Base-by-base conservation (phyloP, 257 asterid genomes). In the Catharanthus roseus region DNA sequence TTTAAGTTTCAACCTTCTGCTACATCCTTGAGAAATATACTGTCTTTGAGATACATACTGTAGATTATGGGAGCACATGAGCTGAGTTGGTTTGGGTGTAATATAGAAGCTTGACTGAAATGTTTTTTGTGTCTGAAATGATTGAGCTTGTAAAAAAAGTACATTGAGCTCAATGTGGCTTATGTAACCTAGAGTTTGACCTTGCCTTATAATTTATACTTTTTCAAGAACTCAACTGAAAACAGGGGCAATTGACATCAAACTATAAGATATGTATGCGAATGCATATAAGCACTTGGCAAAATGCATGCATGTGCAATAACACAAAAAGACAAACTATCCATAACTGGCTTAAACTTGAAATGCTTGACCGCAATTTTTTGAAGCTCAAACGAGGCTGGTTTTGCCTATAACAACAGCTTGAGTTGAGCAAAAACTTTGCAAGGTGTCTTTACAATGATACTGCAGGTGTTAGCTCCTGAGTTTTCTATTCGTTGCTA, bases 401-500 rank as follows among this genome's bases (percentile, higher is more conserved):
- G 10, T 60, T 60, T 60, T 1, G 65, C 19, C 0, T 58, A 18
- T 28, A 4, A 9, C 39, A 28, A 39, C 13, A 39, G 65, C 23
- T 31, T 58, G 65, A 28, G 39, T 23, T 49, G 65, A 28, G 39
- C n/a, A 29, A 15, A 28, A 58, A 6, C 39, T 28, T 6, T 58
- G 10, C 66, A 60, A 28, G 62, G 19, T 56, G 38, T 51, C 0
- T 51, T 33, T 55, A 45, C 65, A 29, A 16, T 39, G 8, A 55
- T 53, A 56, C 8, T 24, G 26, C 47, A 23, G 51, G 29, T 49
- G 19, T 66, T n/a, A 42, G 28, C 41, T 75, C 70, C 67, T 42
- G 54, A 36, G 54, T 41, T 50, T 61, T 1, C 68, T 70, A 42
- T 74, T 70, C 68, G 56, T 24, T 71, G 10, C 49, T 73, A 69